Conservation (phyloP, 2,329 filamentous ascomycete genomes). For the Teratosphaeria viscida region DNA sequence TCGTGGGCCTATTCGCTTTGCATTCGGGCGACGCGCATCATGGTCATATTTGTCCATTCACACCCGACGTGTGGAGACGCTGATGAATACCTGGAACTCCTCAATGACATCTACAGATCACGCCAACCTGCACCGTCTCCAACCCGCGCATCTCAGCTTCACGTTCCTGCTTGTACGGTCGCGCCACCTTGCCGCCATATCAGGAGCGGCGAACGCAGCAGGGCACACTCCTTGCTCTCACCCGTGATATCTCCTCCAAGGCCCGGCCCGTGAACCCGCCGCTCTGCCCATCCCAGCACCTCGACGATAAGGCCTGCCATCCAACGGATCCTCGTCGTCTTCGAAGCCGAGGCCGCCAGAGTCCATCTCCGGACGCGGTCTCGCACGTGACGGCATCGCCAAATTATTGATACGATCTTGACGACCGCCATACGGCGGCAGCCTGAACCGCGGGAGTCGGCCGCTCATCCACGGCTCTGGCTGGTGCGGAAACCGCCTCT, state of each 20-base stretch:
- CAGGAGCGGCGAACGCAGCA: background rate
- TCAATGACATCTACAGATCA: background rate
- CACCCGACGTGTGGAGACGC: background rate
- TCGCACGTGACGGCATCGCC: background rate
- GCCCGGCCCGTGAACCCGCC: background rate
- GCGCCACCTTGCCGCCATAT: background rate
- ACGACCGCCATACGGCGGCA: no score
- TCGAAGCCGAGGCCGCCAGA: background rate
- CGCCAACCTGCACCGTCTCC: background rate
- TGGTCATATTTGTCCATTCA: background rate
- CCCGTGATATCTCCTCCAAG: background rate
- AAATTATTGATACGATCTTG: no score
- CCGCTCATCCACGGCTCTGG: no score
- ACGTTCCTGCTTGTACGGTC: background rate
- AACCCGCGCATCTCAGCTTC: background rate
- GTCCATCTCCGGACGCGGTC: background rate
- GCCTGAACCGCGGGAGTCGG: no score
- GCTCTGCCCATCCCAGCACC: background rate
- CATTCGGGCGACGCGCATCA: background rate
- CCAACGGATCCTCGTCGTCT: background rate
- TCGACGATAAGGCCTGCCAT: background rate
- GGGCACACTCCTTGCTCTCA: background rate
- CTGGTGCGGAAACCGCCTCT: no score
- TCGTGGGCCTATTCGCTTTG: background rate
- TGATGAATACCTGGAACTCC: background rate